Percentiles rank a stretch among this genome's conserved stretches.
Evolutionary conservation across 176 grass and related monocot species (phyloP).

Genomic region (Typha latifolia): DNA sequence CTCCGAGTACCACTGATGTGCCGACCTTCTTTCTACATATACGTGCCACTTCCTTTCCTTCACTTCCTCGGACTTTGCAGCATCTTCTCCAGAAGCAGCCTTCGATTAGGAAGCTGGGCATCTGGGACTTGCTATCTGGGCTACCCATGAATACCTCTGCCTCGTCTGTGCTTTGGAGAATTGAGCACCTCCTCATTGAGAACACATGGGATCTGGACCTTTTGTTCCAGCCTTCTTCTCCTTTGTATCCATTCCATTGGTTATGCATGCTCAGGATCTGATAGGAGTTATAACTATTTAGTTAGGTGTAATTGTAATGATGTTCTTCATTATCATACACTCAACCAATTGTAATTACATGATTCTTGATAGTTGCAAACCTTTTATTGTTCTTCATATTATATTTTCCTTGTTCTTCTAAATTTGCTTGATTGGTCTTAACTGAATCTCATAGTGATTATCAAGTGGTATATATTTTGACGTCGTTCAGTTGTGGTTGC

Average conservation of each 20-base stretch:
- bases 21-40: constrained; percentile 11
- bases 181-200: constrained; percentile 21
- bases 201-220: not conserved
- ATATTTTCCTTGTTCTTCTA: too few relatives aligned
- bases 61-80: constrained; percentile 13
- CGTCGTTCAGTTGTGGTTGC: too few relatives aligned
- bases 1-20: constrained; percentile 7
- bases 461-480: too few relatives aligned
- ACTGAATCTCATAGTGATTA: too few relatives aligned
- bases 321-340: too few relatives aligned
- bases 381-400: too few relatives aligned
- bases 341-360: too few relatives aligned
- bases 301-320: not conserved
- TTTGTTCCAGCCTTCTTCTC: not conserved
- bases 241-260: constrained; percentile 21
- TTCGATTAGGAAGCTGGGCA: constrained; percentile 4
- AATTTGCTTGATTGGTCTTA: too few relatives aligned
- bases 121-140: not conserved
- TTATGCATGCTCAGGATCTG: constrained; percentile 27
- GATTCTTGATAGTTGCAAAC: too few relatives aligned
- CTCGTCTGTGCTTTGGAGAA: constrained; percentile 8
- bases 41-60: constrained; percentile 12
- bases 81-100: constrained; percentile 19
- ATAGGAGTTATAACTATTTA: not conserved
- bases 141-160: constrained; percentile 17